A percentile compares a stretch with the other conserved stretches of the same genome.
Evolutionary conservation across 208 protist species (phyloP).

Genomic region (Leishmania major): DNA sequence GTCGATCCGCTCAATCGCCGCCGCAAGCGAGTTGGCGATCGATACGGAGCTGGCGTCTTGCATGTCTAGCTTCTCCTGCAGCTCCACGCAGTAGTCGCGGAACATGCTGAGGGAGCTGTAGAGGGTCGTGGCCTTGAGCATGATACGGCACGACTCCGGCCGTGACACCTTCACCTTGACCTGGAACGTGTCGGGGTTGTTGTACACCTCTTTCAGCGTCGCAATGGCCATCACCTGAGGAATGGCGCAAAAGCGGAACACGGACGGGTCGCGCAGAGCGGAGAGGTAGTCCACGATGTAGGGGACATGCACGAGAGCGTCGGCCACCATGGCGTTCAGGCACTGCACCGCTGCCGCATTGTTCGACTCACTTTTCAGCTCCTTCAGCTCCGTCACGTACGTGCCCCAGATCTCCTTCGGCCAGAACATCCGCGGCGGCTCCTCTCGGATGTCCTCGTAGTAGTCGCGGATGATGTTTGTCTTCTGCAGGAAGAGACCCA

Average conservation of each 20-base stretch:
- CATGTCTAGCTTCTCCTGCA: conserved; percentile 36
- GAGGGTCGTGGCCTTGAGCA: conserved; percentile 48
- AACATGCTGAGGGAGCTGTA: conserved; percentile 45
- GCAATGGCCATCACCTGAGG: conserved; percentile 98
- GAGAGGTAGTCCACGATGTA: conserved; percentile 90
- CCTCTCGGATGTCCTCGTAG: conserved; percentile 94
- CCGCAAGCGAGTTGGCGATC: conserved; percentile 31
- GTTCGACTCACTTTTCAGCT: conserved; percentile 64
- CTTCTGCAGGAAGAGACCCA: conserved; percentile 98
- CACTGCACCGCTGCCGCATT: conserved; percentile 70
- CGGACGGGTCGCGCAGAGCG: conserved; percentile 66
- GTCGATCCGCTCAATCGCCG: conserved; percentile 32
- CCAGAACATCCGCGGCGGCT: conserved; percentile 94
- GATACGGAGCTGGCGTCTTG: conserved; percentile 36
- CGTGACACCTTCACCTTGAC: conserved; percentile 94
- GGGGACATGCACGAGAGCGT: conserved; percentile 93
- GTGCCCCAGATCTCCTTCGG: conserved; percentile 88
- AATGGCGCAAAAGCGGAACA: conserved; percentile 97
- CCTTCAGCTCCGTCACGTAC: conserved; percentile 70
- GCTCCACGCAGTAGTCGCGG: conserved; percentile 37
- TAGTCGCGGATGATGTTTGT: conserved; percentile 98
- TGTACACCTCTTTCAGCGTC: conserved; percentile 93
- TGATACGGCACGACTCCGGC: conserved; percentile 64
- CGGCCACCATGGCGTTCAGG: conserved; percentile 94
- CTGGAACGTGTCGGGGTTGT: conserved; percentile 94